A percentile compares a stretch with the other conserved stretches of the same genome.
phyloP scores from a whole-genome alignment of 176 grass and related monocot genomes.

The Phyllostachys edulis region DNA sequence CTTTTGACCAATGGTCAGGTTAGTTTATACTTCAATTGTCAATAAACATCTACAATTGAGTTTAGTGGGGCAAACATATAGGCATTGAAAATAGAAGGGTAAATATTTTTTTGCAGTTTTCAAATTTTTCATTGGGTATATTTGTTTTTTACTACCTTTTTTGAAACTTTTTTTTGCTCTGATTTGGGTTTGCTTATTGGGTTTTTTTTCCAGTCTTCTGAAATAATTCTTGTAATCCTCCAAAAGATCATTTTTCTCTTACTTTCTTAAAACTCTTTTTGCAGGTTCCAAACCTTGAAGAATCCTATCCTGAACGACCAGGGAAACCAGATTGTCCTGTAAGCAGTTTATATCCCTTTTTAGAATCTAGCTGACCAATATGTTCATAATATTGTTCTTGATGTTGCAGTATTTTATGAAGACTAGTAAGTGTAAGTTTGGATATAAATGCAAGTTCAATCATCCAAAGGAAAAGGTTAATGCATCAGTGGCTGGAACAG shows the following conservation, averaged over 20 bases:
- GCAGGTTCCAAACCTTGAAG: constrained; percentile 52
- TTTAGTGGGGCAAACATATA: background rate
- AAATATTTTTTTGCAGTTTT: constrained; percentile 1
- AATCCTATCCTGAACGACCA: constrained; percentile 70
- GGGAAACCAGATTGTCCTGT: constrained; percentile 84
- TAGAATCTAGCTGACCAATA: constrained; percentile 17
- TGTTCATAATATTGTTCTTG: constrained; percentile 35
- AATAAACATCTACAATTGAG: constrained; percentile 2
- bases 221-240: constrained; percentile 17
- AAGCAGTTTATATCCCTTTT: constrained; percentile 45
- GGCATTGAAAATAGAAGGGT: background rate
- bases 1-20: background rate
- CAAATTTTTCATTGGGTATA: constrained; percentile 9
- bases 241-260: constrained; percentile 15
- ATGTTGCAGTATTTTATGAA: constrained; percentile 67
- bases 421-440: constrained; percentile 66
- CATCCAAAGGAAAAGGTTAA: constrained; percentile 63
- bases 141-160: constrained; percentile 13
- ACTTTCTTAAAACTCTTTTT: constrained; percentile 44
- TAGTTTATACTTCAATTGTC: background rate
- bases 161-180: background rate
- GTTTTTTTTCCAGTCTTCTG: background rate
- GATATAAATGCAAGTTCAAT: constrained; percentile 86
- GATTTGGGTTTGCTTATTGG: constrained; percentile 1
- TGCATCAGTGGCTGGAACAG: constrained; percentile 29